Conservation (phyloP, 371 early-diverging fungal genomes). For the Mucor velutinosus region DNA sequence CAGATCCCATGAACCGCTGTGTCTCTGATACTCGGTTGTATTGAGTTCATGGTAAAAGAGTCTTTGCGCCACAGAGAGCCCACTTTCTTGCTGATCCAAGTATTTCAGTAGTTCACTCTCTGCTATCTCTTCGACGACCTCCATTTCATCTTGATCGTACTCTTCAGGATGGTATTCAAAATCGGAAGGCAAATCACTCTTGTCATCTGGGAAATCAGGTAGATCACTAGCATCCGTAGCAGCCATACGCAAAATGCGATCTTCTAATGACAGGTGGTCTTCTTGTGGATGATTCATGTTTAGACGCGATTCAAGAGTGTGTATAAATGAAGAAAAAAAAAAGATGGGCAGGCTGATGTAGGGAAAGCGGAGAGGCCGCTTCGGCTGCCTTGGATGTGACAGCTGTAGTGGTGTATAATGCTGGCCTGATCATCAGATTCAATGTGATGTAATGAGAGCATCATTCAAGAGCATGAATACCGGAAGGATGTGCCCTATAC, state of each 20-base stretch:
- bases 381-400: neutral
- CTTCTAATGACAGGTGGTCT: constrained; percentile 21
- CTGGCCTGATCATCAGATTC: neutral
- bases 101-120: constrained; percentile 57
- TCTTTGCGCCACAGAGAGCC: constrained; percentile 49
- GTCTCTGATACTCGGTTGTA: constrained; percentile 33
- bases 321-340: neutral
- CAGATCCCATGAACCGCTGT: constrained; percentile 25
- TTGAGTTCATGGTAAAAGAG: constrained; percentile 55
- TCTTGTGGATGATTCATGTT: neutral
- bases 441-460: neutral
- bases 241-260: constrained; percentile 38
- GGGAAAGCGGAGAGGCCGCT: neutral
- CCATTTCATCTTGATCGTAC: constrained; percentile 49
- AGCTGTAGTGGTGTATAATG: neutral
- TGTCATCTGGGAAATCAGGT: constrained; percentile 62
- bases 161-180: constrained; percentile 58
- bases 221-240: constrained; percentile 27
- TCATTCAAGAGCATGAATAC: neutral
- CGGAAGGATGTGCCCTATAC: no score
- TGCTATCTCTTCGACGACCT: constrained; percentile 54
- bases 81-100: constrained; percentile 53
- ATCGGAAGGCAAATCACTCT: constrained; percentile 63
- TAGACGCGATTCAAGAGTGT: neutral
- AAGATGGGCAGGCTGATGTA: neutral